Base-by-base conservation (phyloP, 1,284 basidiomycete species). In the Anthracocystis walkeri region DNA sequence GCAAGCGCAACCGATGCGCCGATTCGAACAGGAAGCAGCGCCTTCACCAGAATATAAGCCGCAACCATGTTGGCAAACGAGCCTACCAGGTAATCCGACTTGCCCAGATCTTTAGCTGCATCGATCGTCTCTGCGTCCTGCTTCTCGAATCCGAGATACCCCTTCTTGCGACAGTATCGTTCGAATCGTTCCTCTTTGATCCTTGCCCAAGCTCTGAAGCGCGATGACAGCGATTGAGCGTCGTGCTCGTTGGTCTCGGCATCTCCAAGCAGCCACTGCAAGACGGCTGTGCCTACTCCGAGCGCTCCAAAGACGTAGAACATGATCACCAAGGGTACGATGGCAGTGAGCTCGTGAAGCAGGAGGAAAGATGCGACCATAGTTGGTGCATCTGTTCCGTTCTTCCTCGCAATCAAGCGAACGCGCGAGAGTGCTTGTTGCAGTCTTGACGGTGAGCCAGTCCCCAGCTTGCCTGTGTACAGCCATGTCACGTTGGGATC, bases 1-100 rank as follows among this genome's bases (percentile, higher is more conserved):
- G 93, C 89, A 2, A 92, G 87, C 77, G 91, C 93, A 31, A 95
- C 75, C 1, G 92, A 93, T 1, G 90, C 82, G 0, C 89, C 92
- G 69, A 95, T 89, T 8, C 94, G 89, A 20, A 92, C 82, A 2
- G 94, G 93, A 4, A 93, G 82, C 14, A 94, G 85, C 0, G 92
- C 92, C 93, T 95, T 97, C 65, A 92, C 92, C 7, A 90, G 87
- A 1, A 90, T 90, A 84, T 96, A 97, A 0, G 94, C 94, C 21
- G 94, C 88, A 0, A 94, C 89, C 25, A 81, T 72, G 41, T 83
- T 81, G 23, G 82, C 80, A 38, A 84, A 81, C 38, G 76, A 69
- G 21, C 77, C 81, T 21, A 66, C 75, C 79, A 93, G 92, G 11
- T 91, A 90, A 14, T 85, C 80, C 12, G 78, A 70, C 50, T 31